Evolutionary conservation across 2,329 filamentous ascomycete genomes (phyloP), one percentile per base, ranked within the genome.

Genomic region (Epichloe sp.): DNA sequence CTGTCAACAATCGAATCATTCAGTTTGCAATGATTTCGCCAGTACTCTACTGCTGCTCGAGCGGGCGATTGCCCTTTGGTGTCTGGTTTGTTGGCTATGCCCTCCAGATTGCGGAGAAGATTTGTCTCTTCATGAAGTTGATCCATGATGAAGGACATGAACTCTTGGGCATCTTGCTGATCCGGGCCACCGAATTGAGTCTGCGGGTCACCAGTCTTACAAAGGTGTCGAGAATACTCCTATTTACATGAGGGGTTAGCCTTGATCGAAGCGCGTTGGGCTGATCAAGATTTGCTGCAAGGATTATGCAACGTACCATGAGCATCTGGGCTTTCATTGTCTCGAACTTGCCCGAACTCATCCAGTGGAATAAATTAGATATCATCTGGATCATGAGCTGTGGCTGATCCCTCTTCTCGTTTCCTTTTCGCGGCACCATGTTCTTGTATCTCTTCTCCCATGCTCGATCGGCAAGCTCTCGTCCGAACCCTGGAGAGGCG

Each of bases 81-180:
- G 35, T 61, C 57, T 11, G 68, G 68, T 53, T 68, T 61, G 21
- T 54, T 41, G 1, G 58, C 58, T 4, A 57, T 58, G 49, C 65
- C 64, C 19, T 62, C 56, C 19, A 54, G 71, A 53, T 82, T 72
- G n/a, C 72, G 69, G 14, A 65, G 65, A 26, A 63, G 64, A 63
- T 95, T 94, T 5, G 94, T 82, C 66, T 98, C 93, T 62, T 93
- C 86, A 58, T 91, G 85, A 12, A 97, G 73, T 57, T 85, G 83
- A 49, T 87, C 82, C 38, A 95, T 75, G 26, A 96, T 66, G 62
- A 94, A 95, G 44, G 82, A 81, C 57, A 91, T 82, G 58, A 95
- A 95, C 60, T 97, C 93, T 57, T 90, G 86, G 2, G 89, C 85
- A 62, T 98, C 93, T 67, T 97, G 93, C 63, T 97, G 91, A 47